Evolutionary conservation across 1,284 basidiomycete genomes (phyloP).

Genomic region (Heterobasidion annosum): DNA sequence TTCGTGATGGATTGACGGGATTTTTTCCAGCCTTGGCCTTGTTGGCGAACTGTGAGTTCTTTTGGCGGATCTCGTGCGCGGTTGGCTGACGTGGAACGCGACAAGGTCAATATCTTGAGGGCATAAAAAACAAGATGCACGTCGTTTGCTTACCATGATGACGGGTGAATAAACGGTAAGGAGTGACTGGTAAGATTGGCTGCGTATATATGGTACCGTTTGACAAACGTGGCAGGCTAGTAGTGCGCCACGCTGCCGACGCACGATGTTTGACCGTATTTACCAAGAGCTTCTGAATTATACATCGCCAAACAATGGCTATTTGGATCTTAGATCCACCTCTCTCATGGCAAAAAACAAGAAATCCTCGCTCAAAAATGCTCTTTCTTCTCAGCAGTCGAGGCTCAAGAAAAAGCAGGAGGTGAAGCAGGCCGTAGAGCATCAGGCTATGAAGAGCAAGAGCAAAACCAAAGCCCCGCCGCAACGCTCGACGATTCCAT

Average conservation of each 20-base stretch:
- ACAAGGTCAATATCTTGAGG: neutral
- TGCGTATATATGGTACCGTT: neutral
- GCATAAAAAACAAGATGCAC: neutral
- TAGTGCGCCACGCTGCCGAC: constrained; percentile 8
- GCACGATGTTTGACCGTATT: constrained; percentile 13
- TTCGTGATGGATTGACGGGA: constrained; percentile 58
- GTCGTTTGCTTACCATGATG: constrained; percentile 22
- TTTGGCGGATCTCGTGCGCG: constrained; percentile 71
- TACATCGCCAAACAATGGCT: constrained; percentile 21
- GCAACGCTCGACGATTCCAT: constrained; percentile 53
- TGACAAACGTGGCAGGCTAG: constrained; percentile 16
- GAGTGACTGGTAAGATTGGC: constrained; percentile 6
- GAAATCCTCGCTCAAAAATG: constrained; percentile 47
- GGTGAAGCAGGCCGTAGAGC: constrained; percentile 36
- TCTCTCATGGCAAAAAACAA: constrained; percentile 37
- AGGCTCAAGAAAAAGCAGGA: constrained; percentile 52
- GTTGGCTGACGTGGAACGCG: constrained; percentile 25
- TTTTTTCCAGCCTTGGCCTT: constrained; percentile 67
- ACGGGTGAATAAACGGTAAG: constrained; percentile 10
- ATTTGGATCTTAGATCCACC: neutral
- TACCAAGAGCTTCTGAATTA: constrained; percentile 24
- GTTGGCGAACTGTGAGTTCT: constrained; percentile 69
- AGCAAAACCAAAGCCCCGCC: constrained; percentile 18
- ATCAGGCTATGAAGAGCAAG: constrained; percentile 30
- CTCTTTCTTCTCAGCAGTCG: constrained; percentile 58